Base-by-base conservation (phyloP, 192 early-diverging fungal genomes). In the Coemansia sp. region DNA sequence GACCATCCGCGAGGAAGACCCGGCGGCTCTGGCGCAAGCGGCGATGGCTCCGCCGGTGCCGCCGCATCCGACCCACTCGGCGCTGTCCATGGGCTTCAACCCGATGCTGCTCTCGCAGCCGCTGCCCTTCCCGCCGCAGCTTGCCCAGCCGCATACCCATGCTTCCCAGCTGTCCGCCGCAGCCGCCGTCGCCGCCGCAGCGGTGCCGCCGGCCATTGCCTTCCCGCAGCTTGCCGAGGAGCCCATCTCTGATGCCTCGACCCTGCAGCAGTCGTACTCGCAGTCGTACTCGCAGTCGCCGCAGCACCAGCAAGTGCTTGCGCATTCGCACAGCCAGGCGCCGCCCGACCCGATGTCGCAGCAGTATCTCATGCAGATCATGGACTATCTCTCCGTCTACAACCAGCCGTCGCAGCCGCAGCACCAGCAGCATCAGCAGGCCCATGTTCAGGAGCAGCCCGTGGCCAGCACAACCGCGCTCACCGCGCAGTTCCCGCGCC, bases 351-450 rank as follows among this genome's bases (percentile, higher is more conserved):
- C 61, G 42, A 61, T 68, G 45, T 69, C 69, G 50, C 71, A 62
- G 64, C 70, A 79, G 61, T 68, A 70, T 36, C 39, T 79, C n/a
- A 69, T 79, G 67, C 76, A 79, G 67, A 55, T 79, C 61, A 79
- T 79, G 39, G 76, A 79, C 71, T 79, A 79, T 34, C 58, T 79
- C 16, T 66, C 76, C 1, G 58, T 55, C 16, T 79, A 64, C 64
- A 69, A 70, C 58, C 62, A 69, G 45, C 60, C 57, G 23, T 5
- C 36, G 7, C 69, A 47, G n/a, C 34, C 29, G 16, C 42, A 28
- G 8, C 39, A 23, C 0, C 64, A 52, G 20, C 61, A 42, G n/a
- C 65, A 53, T 34, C 60, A 20, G 30, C 60, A 13, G 57, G n/a
- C n/a, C n/a, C 55, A 36, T 39, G 60, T 46, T 61, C 65, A 16